phyloP scores from a whole-genome alignment of 148 eudicot species.

The Arbutus unedo region DNA sequence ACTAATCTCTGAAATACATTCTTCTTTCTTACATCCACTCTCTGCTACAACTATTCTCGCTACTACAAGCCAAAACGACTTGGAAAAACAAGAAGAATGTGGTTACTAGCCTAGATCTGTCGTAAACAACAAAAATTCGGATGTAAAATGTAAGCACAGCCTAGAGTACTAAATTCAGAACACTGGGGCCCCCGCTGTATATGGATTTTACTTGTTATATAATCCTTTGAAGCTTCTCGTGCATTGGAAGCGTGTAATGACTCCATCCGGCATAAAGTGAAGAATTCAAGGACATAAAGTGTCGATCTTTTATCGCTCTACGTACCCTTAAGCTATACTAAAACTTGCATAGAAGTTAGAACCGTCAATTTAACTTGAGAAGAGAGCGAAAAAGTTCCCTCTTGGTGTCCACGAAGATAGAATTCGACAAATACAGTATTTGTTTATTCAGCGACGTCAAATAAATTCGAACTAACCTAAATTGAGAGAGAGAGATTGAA shows the following conservation, averaged over 20 bases:
- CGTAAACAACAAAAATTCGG: neutral
- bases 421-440: neutral
- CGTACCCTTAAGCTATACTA: neutral
- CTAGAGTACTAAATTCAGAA: neutral
- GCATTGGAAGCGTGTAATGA: neutral
- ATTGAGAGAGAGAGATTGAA: neutral
- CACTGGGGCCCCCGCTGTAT: neutral
- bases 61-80: neutral
- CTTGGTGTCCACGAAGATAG: neutral
- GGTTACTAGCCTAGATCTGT: neutral
- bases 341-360: no score
- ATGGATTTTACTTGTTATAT: neutral
- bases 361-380: no score
- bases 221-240: neutral
- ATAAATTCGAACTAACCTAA: neutral
- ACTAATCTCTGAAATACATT: neutral
- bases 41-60: neutral
- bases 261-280: neutral
- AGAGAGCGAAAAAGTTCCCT: neutral
- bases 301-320: neutral
- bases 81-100: neutral
- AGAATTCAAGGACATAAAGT: neutral
- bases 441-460: neutral
- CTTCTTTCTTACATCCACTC: neutral
- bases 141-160: neutral